phyloP scores from a whole-genome alignment of 805 yeast species.

The Lipomyces chichibuensis region DNA sequence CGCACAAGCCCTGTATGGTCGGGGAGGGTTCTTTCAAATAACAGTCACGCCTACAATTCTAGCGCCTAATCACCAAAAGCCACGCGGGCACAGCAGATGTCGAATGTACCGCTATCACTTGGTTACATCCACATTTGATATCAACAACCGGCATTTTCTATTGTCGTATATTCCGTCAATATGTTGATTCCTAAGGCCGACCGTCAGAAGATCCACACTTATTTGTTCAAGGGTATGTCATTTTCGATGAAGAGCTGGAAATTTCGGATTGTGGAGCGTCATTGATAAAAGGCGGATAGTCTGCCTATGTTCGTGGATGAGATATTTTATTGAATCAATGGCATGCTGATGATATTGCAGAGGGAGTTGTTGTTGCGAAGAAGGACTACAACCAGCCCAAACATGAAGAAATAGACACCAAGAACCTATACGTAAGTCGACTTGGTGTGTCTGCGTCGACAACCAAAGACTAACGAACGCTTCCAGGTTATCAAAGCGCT shows the following conservation, averaged over 20 bases:
- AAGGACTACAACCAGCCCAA: constrained; percentile 91
- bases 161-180: constrained; percentile 39
- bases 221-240: constrained; percentile 95
- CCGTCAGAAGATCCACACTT: constrained; percentile 98
- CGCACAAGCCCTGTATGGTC: no score
- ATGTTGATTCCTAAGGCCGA: constrained; percentile 99
- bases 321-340: neutral
- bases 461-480: neutral
- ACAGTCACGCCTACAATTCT: neutral
- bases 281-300: neutral
- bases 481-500: constrained; percentile 80
- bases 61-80: neutral
- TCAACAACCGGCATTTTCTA: neutral
- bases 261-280: neutral
- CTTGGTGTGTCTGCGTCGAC: neutral
- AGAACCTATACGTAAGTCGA: constrained; percentile 78
- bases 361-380: constrained; percentile 99
- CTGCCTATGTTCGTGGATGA: neutral
- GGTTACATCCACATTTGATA: neutral
- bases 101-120: neutral
- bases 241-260: neutral
- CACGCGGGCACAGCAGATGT: neutral
- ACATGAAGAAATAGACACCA: constrained; percentile 98
- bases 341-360: constrained; percentile 48
- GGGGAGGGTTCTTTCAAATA: neutral